Base-by-base conservation (phyloP, 129 eudicot species). In the Tanacetum coccineum region DNA sequence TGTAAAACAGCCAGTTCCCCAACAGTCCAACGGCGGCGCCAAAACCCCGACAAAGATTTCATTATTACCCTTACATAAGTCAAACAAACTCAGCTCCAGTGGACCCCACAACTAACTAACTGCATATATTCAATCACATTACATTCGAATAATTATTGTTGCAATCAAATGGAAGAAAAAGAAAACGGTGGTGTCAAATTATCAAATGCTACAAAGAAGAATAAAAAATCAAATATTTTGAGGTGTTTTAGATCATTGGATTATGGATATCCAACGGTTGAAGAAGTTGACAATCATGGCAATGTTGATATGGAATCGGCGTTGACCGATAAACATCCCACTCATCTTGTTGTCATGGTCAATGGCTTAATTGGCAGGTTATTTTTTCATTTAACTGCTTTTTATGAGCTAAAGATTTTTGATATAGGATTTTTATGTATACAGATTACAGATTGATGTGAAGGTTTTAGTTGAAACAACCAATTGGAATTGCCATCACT, bases 291-390 rank as follows among this genome's bases (percentile, higher is more conserved):
- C 28, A 79, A 4, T 18, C 57, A 78, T 32, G 87, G 92, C 9
- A 78, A 78, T 70, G 69, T 82, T 18, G 84, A 90, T 67, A 76
- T 87, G 72, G 84, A 82, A 39, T 76, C 97, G 13, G 84, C 74
- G 55, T 20, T 54, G 25, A 61, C 25, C 0, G 84, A 60, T 49
- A 58, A 47, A 59, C 70, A 48, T 62, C 79, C 91, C 21, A 70
- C 80, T 22, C 97, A 91, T 64, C 78, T 91, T 3, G 80, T 91
- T 66, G 80, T 91, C 13, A 87, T 81, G 82, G 94, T 91, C 25
- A 87, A 91, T 66, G 98, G 98, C 14, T 74, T 91, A 26, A 80
- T 91, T 75, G 98, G 98, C 68, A 87, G 98, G 98, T 91, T 56
- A 46, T 69, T 36, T 36, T 36, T 36, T 36, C 9, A 6, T 36